Evolutionary conservation across 495 filamentous ascomycete genomes (phyloP).

Genomic region (Aspergillus leporis): DNA sequence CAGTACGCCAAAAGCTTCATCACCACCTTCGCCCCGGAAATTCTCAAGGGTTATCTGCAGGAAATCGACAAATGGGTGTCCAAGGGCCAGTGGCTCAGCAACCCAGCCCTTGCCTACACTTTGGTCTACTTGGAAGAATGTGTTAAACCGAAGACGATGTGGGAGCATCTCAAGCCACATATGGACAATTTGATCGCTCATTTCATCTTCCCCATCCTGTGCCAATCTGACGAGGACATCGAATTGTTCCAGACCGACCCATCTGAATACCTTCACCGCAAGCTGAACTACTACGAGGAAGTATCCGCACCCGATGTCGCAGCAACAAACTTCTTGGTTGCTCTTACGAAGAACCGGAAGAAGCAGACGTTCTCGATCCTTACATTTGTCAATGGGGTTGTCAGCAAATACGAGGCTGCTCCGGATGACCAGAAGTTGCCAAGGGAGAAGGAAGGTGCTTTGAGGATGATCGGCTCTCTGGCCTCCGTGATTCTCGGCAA

Average conservation of each 20-base stretch:
- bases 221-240: slow-evolving; percentile 88
- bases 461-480: slow-evolving; percentile 96
- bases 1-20: slow-evolving; percentile 89
- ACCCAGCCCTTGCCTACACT: slow-evolving; percentile 86
- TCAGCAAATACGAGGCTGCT: slow-evolving; percentile 83
- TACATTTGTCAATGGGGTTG: slow-evolving; percentile 88
- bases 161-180: slow-evolving; percentile 90
- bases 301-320: slow-evolving; percentile 94
- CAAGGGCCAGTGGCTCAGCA: slow-evolving; percentile 93
- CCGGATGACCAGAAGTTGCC: slow-evolving; percentile 86
- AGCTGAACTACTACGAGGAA: slow-evolving; percentile 97
- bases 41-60: slow-evolving; percentile 85
- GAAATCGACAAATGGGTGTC: slow-evolving; percentile 97
- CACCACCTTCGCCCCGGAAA: slow-evolving; percentile 87
- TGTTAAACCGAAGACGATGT: slow-evolving; percentile 95
- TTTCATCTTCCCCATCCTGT: slow-evolving; percentile 91
- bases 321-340: slow-evolving; percentile 93
- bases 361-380: slow-evolving; percentile 95
- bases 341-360: slow-evolving; percentile 88
- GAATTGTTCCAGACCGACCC: slow-evolving; percentile 93
- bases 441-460: slow-evolving; percentile 91
- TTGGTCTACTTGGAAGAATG: slow-evolving; percentile 94
- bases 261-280: slow-evolving; percentile 93
- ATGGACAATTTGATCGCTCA: slow-evolving; percentile 89
- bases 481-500: slow-evolving; percentile 93